A percentile compares a stretch with the other conserved stretches of the same genome.
Evolutionary conservation across 345 rosid species (phyloP).

Genomic region (sweet orange (Citrus sinensis)): DVS_A1.0 CM039165.1:35678501-35679000

Average conservation of each 20-base stretch:
- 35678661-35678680: neutral
- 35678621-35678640: neutral
- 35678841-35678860: conserved; percentile 21
- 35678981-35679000: neutral
- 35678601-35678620: conserved; percentile 6
- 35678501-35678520: neutral
- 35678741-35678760: conserved; percentile 45
- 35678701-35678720: conserved; percentile 28
- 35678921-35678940: neutral
- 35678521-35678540: conserved; percentile 1
- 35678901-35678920: neutral
- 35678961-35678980: neutral
- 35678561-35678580: neutral
- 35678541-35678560: conserved; percentile 3
- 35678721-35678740: conserved; percentile 16
- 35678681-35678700: conserved; percentile 7
- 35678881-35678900: too few species aligned
- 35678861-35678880: neutral
- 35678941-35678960: neutral
- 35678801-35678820: conserved; percentile 49
- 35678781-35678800: conserved; percentile 63
- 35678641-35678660: neutral
- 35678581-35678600: conserved; percentile 8
- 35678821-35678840: conserved; percentile 48
- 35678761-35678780: conserved; percentile 61